Base-by-base conservation (phyloP, 2,329 filamentous ascomycete species). In the Harringtonia lauricola region DNA sequence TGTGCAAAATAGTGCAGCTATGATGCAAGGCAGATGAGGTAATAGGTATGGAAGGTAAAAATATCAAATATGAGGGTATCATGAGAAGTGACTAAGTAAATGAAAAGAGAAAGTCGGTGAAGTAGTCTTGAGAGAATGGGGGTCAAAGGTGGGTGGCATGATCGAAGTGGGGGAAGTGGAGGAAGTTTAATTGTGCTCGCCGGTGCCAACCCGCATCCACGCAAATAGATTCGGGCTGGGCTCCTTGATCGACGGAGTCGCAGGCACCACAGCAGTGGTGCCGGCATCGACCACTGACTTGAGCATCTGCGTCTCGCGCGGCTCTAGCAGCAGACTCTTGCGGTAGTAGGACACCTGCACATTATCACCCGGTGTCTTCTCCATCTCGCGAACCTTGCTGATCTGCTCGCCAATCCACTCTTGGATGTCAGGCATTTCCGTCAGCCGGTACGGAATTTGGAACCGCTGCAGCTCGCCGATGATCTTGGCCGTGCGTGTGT, bases 391-490 rank as follows among this genome's bases (percentile, higher is more conserved):
- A 37, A 95, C 86, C 24, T 83, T 79, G 38, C 77, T 68, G 41
- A 95, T 79, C 60, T 95, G 85, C 19, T 78, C 73, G 49, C 89
- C 78, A 60, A 98, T 79, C 90, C 90, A 98, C 21, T 90, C 82
- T 59, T 96, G 90, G 59, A 98, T 74, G 54, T 96, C 90, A 1
- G 85, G 79, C 4, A 96, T 70, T 57, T 92, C 83, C 2, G 75
- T 74, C 17, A 98, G 74, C 8, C 83, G 77, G 60, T 96, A 96
- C 0, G 89, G 87, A 18, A 95, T 86, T 63, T 98, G 92, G 67
- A 96, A 96, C 17, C 89, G 82, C 61, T 98, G 92, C 8, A 98
- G 75, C 55, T 96, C 90, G 50, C 86, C 86, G 55, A 98, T 94
- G 57, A 96, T 94, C 64, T 89, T 92, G 37, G 90, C 89, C 3